phyloP scores from a whole-genome alignment of 2,329 filamentous ascomycete species.

The Neocucurbitaria cava region DNA sequence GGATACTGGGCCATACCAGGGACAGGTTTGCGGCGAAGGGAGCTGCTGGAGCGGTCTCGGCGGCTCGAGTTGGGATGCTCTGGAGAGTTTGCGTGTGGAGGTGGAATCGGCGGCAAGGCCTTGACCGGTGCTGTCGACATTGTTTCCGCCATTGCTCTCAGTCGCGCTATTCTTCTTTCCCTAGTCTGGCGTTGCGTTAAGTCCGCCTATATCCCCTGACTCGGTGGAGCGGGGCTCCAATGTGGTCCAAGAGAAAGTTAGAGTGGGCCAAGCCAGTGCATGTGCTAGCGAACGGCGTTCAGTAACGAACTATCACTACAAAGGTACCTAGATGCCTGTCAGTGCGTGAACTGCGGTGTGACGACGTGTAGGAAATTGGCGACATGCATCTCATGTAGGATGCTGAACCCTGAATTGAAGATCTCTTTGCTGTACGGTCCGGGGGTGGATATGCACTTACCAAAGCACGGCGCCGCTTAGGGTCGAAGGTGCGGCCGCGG shows the following conservation, averaged over 20 bases:
- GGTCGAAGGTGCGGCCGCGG: slow-evolving; percentile 1
- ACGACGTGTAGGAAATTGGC: slow-evolving; percentile 11
- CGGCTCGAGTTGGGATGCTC: slow-evolving; percentile 19
- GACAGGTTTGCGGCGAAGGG: slow-evolving; percentile 35
- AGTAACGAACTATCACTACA: not conserved
- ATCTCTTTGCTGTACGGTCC: slow-evolving; percentile 13
- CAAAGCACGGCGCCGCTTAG: slow-evolving; percentile 10
- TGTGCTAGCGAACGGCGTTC: not conserved
- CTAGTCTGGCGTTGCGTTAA: slow-evolving; percentile 11
- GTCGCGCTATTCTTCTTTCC: slow-evolving; percentile 8
- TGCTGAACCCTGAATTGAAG: slow-evolving; percentile 25
- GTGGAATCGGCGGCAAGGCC: slow-evolving; percentile 37
- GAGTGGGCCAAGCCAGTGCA: not conserved
- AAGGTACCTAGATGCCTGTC: slow-evolving; percentile 14
- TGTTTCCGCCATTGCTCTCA: slow-evolving; percentile 38
- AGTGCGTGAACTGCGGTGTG: slow-evolving; percentile 20
- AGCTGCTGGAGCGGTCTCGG: slow-evolving; percentile 27
- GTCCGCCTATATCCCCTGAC: slow-evolving; percentile 18
- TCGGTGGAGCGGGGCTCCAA: slow-evolving; percentile 19
- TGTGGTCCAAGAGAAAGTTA: slow-evolving; percentile 6
- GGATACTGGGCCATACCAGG: slow-evolving; percentile 20
- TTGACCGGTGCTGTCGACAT: slow-evolving; percentile 27
- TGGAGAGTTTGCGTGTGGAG: slow-evolving; percentile 15
- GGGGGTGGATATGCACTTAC: slow-evolving; percentile 24
- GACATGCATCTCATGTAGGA: slow-evolving; percentile 19